A percentile compares a stretch with the other conserved stretches of the same genome.
phyloP scores from a whole-genome alignment of 495 filamentous ascomycete species.

The Lasiosphaeria hispida region DNA sequence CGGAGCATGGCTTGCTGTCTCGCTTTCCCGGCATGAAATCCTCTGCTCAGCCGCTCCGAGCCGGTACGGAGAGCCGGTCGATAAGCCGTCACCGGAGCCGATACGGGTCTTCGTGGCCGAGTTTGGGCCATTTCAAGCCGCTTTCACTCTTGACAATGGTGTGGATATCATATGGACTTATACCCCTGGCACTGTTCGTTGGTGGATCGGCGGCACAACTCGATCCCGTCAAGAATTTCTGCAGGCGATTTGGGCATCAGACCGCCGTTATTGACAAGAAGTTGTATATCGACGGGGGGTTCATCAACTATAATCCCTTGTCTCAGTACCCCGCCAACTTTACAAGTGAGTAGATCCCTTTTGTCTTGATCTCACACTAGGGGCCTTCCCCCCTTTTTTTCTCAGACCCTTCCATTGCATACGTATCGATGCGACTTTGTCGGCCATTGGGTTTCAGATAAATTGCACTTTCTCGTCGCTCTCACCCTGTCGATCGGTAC shows the following conservation, averaged over 20 bases:
- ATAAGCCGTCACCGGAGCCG: too few relatives aligned
- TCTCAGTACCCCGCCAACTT: conserved; percentile 46
- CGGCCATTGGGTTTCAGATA: too few relatives aligned
- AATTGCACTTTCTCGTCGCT: too few relatives aligned
- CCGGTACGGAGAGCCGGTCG: too few relatives aligned
- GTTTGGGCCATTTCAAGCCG: too few relatives aligned
- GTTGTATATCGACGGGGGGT: conserved; percentile 56
- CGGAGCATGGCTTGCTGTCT: background rate
- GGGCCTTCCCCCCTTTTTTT: too few relatives aligned
- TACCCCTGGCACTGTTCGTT: background rate
- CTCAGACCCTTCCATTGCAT: too few relatives aligned
- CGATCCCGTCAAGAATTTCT: conserved; percentile 50
- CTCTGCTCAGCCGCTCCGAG: background rate
- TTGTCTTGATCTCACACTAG: too few relatives aligned
- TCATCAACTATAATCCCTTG: conserved; percentile 46
- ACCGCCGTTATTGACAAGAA: conserved; percentile 48
- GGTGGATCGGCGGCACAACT: conserved; percentile 10
- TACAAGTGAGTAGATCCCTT: conserved; percentile 37
- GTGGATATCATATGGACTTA: background rate
- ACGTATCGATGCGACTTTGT: too few relatives aligned
- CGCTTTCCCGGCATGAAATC: background rate
- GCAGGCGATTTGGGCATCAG: conserved; percentile 51
- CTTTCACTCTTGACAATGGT: background rate
- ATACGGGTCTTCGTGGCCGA: too few relatives aligned
- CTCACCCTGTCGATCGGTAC: too few relatives aligned